These are phyloP conservation scores for Dioscorea cayenensis DNA, from an alignment of 116 monocot species.

Conservation along the genomic window DNA sequence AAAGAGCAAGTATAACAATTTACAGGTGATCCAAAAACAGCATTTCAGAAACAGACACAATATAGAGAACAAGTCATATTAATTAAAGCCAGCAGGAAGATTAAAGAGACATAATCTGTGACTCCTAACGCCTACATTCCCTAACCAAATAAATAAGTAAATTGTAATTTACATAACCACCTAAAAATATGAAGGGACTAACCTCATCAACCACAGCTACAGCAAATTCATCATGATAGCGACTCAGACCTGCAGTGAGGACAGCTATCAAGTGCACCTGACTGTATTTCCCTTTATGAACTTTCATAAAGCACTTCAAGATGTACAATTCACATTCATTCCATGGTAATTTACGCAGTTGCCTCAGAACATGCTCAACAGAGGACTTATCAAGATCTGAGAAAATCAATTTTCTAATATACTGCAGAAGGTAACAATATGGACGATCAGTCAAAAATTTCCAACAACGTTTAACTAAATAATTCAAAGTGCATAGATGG, in stretches of 20 bases:
- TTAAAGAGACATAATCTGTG: no score
- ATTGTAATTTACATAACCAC: no score
- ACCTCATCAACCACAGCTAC: slow-evolving; percentile 97
- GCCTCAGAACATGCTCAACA: slow-evolving; percentile 85
- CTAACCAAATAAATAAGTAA: no score
- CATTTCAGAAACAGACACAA: no score
- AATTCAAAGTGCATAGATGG: neutral
- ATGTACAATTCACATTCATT: slow-evolving; percentile 77
- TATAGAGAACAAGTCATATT: no score
- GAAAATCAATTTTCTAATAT: slow-evolving; percentile 90
- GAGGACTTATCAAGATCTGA: slow-evolving; percentile 91
- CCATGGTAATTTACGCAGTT: slow-evolving; percentile 95
- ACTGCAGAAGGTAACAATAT: slow-evolving; percentile 40
- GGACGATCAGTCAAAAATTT: neutral
- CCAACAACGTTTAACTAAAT: neutral
- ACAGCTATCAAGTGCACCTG: slow-evolving; percentile 89
- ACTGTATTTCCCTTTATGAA: slow-evolving; percentile 93
- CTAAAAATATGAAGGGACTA: slow-evolving; percentile 7
- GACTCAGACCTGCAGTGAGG: slow-evolving; percentile 81
- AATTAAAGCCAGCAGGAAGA: no score
- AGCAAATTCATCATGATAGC: slow-evolving; percentile 88
- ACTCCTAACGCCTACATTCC: no score
- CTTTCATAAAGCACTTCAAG: slow-evolving; percentile 93
- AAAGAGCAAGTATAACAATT: no score
- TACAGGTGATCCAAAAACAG: no score